Evolutionary conservation across 106 monocot genomes (phyloP).

Genomic region (Dendrobium chrysotoxum): DNA sequence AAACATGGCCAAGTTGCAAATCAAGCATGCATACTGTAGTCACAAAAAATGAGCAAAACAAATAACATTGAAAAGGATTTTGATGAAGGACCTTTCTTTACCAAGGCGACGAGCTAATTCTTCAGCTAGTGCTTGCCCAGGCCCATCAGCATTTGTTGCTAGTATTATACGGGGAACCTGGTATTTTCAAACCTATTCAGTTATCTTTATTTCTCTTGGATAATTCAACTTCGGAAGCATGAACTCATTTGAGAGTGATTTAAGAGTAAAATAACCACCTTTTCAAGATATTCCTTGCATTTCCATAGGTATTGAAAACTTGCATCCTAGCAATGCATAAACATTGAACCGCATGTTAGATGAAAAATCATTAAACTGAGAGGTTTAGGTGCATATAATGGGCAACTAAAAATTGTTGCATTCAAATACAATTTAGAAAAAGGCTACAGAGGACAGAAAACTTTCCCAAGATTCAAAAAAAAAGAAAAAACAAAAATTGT

Average conservation of each 20-base stretch:
- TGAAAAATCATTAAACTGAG: not conserved
- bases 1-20: not conserved
- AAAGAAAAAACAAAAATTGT: not conserved
- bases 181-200: not conserved
- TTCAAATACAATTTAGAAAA: not conserved
- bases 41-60: not conserved
- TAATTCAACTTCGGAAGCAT: not conserved
- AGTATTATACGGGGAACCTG: slow-evolving; percentile 42
- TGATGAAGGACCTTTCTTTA: slow-evolving; percentile 35
- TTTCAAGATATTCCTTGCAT: slow-evolving; percentile 31
- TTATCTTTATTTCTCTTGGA: not conserved
- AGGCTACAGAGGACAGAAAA: not conserved
- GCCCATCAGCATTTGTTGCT: slow-evolving; percentile 42
- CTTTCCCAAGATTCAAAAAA: not conserved
- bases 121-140: slow-evolving; percentile 47
- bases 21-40: not conserved
- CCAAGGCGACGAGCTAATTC: slow-evolving; percentile 47
- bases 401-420: not conserved
- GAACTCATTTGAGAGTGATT: not conserved
- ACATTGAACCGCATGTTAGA: slow-evolving; percentile 13
- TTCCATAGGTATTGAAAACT: slow-evolving; percentile 39
- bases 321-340: slow-evolving; percentile 34
- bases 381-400: not conserved
- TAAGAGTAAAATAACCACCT: slow-evolving; percentile 17
- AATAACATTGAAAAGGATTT: not conserved